Evolutionary conservation across 257 asterid genomes (phyloP), one percentile per base, ranked within the genome.

Genomic region (Fraxinus americana): DNA sequence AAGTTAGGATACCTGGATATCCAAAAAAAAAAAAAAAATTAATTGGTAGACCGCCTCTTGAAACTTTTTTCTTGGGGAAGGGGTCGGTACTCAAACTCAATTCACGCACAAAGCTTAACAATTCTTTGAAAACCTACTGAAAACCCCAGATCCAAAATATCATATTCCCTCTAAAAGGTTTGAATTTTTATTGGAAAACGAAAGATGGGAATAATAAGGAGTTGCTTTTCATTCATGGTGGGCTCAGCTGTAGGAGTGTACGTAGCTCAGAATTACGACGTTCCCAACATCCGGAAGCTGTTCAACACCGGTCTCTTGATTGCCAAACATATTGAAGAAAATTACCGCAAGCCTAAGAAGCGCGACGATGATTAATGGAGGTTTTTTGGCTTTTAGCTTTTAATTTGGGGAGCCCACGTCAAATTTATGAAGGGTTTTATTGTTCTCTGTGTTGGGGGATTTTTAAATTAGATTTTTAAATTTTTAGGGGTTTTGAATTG

Each of bases 191-290:
- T 48, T 48, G n/a, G 57, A 48, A 48, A 48, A 14, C 57, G 57
- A 14, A 48, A 30, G 10, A 88, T 86, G 93, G 94, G 90, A 35
- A 72, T 89, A 5, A 73, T 91, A 52, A 85, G 69, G 80, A 87
- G 86, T 86, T 50, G 84, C 65, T 88, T 93, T 80, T 77, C 88
- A 10, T 91, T 91, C 83, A 75, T 82, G 81, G n/a, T 80, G 41
- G 98, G 96, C 59, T 87, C 96, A 50, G 86, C 78, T 32, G 80
- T 85, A 65, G 97, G 98, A 39, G 81, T 93, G 27, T 93, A 91
- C 81, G 72, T 85, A n/a, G 98, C 97, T 70, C 97, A 93, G 91
- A 91, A 91, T 76, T 93, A 93, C 86, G 87, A 83, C 86, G 97
- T 91, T 2, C 97, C 97, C 27, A 87, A 92, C 35, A 75, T 93